Conservation (phyloP, 1,139 yeast species). For the Suhomyces guaymorum region DNA sequence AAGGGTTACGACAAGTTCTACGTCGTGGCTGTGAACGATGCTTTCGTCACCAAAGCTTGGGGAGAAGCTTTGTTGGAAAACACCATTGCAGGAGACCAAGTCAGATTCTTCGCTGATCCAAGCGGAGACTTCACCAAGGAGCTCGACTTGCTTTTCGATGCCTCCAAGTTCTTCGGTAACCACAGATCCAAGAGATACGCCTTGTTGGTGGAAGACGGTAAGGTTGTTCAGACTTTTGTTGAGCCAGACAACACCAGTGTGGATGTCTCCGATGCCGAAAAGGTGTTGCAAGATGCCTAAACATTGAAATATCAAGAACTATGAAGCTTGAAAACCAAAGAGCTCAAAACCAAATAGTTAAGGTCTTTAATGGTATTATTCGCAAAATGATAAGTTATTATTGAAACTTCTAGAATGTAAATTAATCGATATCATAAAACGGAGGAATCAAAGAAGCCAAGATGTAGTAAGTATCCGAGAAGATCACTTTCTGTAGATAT, state of each 20-base stretch:
- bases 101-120: constrained; percentile 76
- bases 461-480: too few relatives aligned
- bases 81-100: constrained; percentile 35
- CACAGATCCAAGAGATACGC: constrained; percentile 77
- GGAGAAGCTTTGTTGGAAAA: constrained; percentile 42
- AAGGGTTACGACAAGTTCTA: constrained; percentile 65
- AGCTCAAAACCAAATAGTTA: too few relatives aligned
- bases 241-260: constrained; percentile 84
- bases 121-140: constrained; percentile 66
- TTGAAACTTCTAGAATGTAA: too few relatives aligned
- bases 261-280: constrained; percentile 46
- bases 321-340: too few relatives aligned
- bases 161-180: constrained; percentile 30
- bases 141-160: constrained; percentile 51
- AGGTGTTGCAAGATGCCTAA: constrained; percentile 35
- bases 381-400: too few relatives aligned
- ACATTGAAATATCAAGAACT: too few relatives aligned
- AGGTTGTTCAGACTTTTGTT: constrained; percentile 61
- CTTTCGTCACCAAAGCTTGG: constrained; percentile 86
- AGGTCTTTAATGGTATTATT: too few relatives aligned
- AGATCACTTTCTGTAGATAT: too few relatives aligned
- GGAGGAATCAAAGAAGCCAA: too few relatives aligned
- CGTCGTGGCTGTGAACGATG: constrained; percentile 80
- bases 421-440: too few relatives aligned
- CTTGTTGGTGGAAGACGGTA: constrained; percentile 71